phyloP scores from a whole-genome alignment of 2,329 filamentous ascomycete species.

The Lasiodiplodia citricola region DNA sequence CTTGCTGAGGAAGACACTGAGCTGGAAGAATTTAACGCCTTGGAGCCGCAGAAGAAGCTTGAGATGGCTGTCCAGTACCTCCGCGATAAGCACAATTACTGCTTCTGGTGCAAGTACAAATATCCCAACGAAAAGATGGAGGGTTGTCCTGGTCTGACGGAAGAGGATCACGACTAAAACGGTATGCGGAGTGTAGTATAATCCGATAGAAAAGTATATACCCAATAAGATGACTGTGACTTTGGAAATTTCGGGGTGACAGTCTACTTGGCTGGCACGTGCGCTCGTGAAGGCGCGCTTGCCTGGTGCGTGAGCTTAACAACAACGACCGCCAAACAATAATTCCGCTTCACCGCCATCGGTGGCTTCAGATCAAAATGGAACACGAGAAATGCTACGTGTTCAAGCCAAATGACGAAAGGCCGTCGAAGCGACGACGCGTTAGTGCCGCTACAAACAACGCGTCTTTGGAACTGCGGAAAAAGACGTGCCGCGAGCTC shows the following conservation, averaged over 20 bases:
- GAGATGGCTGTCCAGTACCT: conserved; percentile 70
- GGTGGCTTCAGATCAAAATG: conserved; percentile 37
- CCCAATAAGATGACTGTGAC: background rate
- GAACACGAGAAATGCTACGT: conserved; percentile 57
- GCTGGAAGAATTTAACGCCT: conserved; percentile 76
- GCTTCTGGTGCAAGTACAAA: conserved; percentile 92
- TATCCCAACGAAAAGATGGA: conserved; percentile 80
- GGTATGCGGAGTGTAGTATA: background rate
- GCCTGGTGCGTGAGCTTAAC: background rate
- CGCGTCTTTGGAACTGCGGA: conserved; percentile 55
- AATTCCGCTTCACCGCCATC: background rate
- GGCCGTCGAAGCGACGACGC: conserved; percentile 49
- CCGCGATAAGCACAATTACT: conserved; percentile 76
- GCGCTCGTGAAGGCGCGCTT: conserved; percentile 19
- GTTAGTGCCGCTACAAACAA: conserved; percentile 39
- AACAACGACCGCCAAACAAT: conserved; percentile 8
- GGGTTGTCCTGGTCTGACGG: conserved; percentile 84
- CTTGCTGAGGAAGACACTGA: conserved; percentile 81
- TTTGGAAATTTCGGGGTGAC: too few species aligned
- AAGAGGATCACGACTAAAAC: conserved; percentile 76
- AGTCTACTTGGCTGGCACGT: conserved; percentile 11
- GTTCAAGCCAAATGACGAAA: conserved; percentile 45
- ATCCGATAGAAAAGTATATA: background rate
- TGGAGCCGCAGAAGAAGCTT: conserved; percentile 71
- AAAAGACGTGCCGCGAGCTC: conserved; percentile 63